Evolutionary conservation across 495 filamentous ascomycete species (phyloP), one percentile per base, ranked within the genome.

Genomic region (Penicillium mononematosum): DNA sequence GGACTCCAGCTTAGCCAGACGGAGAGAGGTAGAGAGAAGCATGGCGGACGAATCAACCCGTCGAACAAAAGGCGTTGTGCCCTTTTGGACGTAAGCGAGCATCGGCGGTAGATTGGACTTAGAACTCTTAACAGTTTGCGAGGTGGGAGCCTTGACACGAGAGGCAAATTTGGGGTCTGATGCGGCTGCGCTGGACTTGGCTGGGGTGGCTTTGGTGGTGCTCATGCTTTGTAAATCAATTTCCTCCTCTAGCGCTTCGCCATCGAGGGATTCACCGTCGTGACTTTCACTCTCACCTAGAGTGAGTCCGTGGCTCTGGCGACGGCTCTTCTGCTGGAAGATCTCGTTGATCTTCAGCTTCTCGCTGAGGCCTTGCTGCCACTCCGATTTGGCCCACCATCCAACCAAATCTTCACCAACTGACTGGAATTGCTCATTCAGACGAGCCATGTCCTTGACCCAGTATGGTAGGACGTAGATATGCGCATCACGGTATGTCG

Each of bases 391-490:
- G 12, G 91, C 91, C 92, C 92, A 96, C 87, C 88, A 96, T 12
- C 92, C 93, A 17, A 99, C 71, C 19, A 97, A 81, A 62, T 98
- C 95, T 73, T 99, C 94, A 50, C 88, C 87, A 52, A 99, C 83
- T 41, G 84, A 92, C 50, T 96, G 88, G 44, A 98, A 81, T 19
- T 78, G 84, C 19, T 93, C 87, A 58, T 98, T 93, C 25, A 75
- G 76, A 49, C 79, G 79, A 25, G 92, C 81, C 64, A 96, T 84
- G n/a, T 91, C 85, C 60, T 92, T 80, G 7, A 96, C 83, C 94
- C 95, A 98, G 60, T 86, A 83, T 0, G 94, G 94, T 60, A 98
- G 88, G 61, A 98, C 80, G 66, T 98, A 99, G 56, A 97, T 84
- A 61, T 96, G 92, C 4, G 92, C 88, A 66, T 97, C 92, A 5